Evolutionary conservation across 2,329 filamentous ascomycete species (phyloP), one percentile per base, ranked within the genome.

Genomic region (Aureobasidium sp.): DNA sequence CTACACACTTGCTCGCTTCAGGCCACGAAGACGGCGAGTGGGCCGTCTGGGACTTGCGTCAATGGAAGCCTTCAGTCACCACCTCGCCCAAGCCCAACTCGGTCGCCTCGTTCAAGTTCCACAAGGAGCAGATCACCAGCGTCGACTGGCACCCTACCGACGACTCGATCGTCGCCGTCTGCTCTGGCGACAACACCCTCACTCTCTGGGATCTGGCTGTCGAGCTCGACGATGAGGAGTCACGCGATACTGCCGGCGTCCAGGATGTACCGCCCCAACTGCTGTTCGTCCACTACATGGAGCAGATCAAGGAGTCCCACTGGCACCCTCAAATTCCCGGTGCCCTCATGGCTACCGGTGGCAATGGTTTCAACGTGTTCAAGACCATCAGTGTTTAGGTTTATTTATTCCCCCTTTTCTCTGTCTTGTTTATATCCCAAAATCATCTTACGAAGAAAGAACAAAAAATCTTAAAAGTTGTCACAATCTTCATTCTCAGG

Each of bases 81-180:
- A 63, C 66, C 4, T 66, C 67, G 82, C 80, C 62, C 29, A 76
- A 72, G 47, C 87, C 88, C 6, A 86, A 86, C 50, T 89, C 94
- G 0, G 89, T 97, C n/a, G 94, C 94, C 3, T 88, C 87, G 68
- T 99, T 97, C 77, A 82, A 85, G 69, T 97, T 96, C 79, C 92
- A 99, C 81, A 93, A 90, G 74, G 90, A 96, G 74, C 94, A 96
- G 68, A 90, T 99, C 68, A 99, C 94, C 7, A 90, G 88, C 67
- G 83, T 99, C 40, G 92, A 97, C 77, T 99, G 94, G 93, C 93
- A 97, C 74, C 93, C 94, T 2, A 93, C 90, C 1, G 94, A 99
- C 70, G 93, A 99, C 79, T 95, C 89, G 72, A 95, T 97, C 69
- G 85, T 99, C 17, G 89, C 90, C 2, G 91, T 97, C 43, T 93